Base-by-base conservation (phyloP, 768 basidiomycete species). In the Auricularia auricula-judae region DNA sequence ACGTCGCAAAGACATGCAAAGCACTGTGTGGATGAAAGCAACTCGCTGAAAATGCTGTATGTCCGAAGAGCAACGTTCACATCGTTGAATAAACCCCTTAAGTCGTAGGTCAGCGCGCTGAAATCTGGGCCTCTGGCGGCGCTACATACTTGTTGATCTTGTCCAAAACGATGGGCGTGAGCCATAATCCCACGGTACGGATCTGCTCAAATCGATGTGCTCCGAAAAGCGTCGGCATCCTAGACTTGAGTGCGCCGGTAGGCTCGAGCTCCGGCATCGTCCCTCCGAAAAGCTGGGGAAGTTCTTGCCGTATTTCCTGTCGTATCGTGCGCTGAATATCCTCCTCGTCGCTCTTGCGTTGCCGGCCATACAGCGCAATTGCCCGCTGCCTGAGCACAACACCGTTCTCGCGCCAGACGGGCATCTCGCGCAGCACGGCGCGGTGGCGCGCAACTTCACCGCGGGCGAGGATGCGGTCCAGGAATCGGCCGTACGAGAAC, bases 401-500 rank as follows among this genome's bases (percentile, higher is more conserved):
- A 0, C 82, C 75, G 0, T 82, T 83, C 0, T 82, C 77, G 39
- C 82, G 80, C 56, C 84, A 80, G 35, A 93, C 74, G 0, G 90
- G 88, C 62, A 92, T 88, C 80, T 84, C 87, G 62, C 81, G 80
- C 61, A 93, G 74, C 68, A 89, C 86, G 21, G 81, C 77, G 33
- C 86, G 80, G 73, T 93, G 90, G 16, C 85, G 84, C 5, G 85
- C 87, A 0, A 74, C 68, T 71, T 92, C 91, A 8, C 88, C 86
- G 18, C 91, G 82, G 3, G 89, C 89, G 63, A 93, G 84, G n/a
- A 93, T 78, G 51, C 89, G 82, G 69, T 91, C 88, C 44, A 92
- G 82, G 69, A 92, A 93, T 51, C 78, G 79, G 14, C 83, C 78
- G 68, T 89, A 92, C 7, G 86, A 87, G 72, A 92, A 92, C 21